These are phyloP conservation scores for Coemansia asiatica DNA, from an alignment of 192 early-diverging fungal genomes.

Conservation along the genomic window DNA sequence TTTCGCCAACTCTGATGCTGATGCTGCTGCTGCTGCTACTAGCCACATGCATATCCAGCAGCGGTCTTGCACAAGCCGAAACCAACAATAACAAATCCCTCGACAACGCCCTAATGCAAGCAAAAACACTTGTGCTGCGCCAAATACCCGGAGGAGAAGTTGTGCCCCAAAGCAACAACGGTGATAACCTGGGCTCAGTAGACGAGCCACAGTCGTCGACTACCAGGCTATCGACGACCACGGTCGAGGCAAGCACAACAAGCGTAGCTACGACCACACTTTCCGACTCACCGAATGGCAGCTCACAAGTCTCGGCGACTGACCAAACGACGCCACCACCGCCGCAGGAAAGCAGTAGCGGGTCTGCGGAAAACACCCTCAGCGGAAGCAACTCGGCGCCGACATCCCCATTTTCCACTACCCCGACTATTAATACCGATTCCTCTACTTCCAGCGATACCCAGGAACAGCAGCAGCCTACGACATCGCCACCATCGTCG, in stretches of 20 bases:
- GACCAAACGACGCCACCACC: not conserved
- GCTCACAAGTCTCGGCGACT: not conserved
- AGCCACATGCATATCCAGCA: no score
- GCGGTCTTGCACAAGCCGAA: not conserved
- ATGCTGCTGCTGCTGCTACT: no score
- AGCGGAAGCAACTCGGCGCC: not conserved
- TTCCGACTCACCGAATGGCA: not conserved
- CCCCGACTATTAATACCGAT: not conserved
- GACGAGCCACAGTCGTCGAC: not conserved
- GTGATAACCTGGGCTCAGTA: not conserved
- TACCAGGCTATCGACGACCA: not conserved
- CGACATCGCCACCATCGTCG: not conserved
- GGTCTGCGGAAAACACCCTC: not conserved
- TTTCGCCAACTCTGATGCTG: no score
- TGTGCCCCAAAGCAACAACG: not conserved
- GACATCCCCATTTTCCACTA: not conserved
- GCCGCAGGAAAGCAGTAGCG: not conserved
- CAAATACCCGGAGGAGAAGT: not conserved
- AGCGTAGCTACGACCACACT: not conserved
- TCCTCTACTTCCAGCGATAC: not conserved
- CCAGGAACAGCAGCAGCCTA: not conserved
- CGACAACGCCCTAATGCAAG: not conserved
- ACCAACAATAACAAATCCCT: no score
- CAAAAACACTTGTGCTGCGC: not conserved
- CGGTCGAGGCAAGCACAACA: slow-evolving; percentile 1